phyloP scores from a whole-genome alignment of 2,329 filamentous ascomycete genomes.

The Aspergillus sojae region DNA sequence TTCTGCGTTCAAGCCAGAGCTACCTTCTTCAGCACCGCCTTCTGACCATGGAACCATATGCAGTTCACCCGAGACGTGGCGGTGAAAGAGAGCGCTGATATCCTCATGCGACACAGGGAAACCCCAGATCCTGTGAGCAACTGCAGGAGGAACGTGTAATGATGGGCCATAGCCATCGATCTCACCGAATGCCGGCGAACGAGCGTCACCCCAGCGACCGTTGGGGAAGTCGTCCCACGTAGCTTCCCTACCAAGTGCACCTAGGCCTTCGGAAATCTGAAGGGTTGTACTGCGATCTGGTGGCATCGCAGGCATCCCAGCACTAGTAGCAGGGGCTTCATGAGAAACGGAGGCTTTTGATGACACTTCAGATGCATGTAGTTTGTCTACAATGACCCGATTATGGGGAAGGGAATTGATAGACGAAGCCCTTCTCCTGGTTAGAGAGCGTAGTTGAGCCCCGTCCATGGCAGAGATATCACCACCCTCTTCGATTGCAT shows the following conservation, averaged over 20 bases:
- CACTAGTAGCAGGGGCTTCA: constrained; percentile 76
- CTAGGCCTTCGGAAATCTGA: constrained; percentile 92
- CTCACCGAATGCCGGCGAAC: constrained; percentile 91
- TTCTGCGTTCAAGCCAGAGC: constrained; percentile 63
- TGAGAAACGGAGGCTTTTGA: constrained; percentile 43
- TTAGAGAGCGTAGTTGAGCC: constrained; percentile 36
- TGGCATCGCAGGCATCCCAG: constrained; percentile 69
- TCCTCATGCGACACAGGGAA: constrained; percentile 70
- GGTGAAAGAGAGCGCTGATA: constrained; percentile 77
- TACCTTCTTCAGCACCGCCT: constrained; percentile 61
- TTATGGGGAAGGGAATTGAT: constrained; percentile 85
- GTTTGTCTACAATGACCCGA: constrained; percentile 76
- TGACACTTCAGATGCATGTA: constrained; percentile 34
- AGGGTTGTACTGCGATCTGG: constrained; percentile 83
- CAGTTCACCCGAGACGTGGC: constrained; percentile 78
- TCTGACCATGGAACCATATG: constrained; percentile 91
- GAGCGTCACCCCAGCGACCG: constrained; percentile 89
- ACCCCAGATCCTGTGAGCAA: constrained; percentile 85
- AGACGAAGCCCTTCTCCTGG: constrained; percentile 68
- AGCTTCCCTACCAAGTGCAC: constrained; percentile 84
- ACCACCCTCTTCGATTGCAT: constrained; percentile 47
- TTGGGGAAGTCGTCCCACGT: constrained; percentile 99
- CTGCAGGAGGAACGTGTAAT: constrained; percentile 82
- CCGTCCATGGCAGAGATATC: constrained; percentile 25
- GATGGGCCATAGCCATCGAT: constrained; percentile 99